Conservation (phyloP, 202 grass and related monocot genomes). For the Panicum hallii region DNA sequence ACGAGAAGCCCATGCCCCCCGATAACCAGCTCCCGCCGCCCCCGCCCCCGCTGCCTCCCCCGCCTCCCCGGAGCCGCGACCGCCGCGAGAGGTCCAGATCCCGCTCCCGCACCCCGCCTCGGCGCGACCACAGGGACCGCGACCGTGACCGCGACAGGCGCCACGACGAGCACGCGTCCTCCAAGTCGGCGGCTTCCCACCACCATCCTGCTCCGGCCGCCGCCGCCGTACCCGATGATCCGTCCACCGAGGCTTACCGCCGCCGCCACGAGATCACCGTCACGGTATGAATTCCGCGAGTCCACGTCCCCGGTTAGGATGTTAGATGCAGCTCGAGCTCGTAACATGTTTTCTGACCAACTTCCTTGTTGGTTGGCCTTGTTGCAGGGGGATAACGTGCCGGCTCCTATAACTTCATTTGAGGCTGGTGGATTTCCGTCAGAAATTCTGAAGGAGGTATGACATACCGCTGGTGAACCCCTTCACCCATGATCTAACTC, state of each 20-base stretch:
- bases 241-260: constrained; percentile 72
- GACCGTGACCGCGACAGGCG: constrained; percentile 54
- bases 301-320: background rate
- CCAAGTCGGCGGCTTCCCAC: constrained; percentile 45
- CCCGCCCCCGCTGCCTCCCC: constrained; percentile 65
- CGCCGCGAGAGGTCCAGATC: constrained; percentile 50
- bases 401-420: constrained; percentile 71
- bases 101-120: constrained; percentile 53
- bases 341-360: constrained; percentile 27
- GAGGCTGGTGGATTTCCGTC: constrained; percentile 70
- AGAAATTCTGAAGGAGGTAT: constrained; percentile 96
- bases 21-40: constrained; percentile 65
- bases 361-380: constrained; percentile 22
- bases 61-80: constrained; percentile 57
- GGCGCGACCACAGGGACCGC: constrained; percentile 54
- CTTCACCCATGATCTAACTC: constrained; percentile 42
- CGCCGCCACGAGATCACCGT: constrained; percentile 87
- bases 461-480: constrained; percentile 28
- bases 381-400: constrained; percentile 83
- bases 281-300: constrained; percentile 53
- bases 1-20: constrained; percentile 72
- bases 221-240: constrained; percentile 45
- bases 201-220: constrained; percentile 50
- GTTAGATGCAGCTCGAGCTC: constrained; percentile 17
- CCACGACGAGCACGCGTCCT: constrained; percentile 50